Base-by-base conservation (phyloP, 2,329 filamentous ascomycete species). In the Claviceps sorghi region DNA sequence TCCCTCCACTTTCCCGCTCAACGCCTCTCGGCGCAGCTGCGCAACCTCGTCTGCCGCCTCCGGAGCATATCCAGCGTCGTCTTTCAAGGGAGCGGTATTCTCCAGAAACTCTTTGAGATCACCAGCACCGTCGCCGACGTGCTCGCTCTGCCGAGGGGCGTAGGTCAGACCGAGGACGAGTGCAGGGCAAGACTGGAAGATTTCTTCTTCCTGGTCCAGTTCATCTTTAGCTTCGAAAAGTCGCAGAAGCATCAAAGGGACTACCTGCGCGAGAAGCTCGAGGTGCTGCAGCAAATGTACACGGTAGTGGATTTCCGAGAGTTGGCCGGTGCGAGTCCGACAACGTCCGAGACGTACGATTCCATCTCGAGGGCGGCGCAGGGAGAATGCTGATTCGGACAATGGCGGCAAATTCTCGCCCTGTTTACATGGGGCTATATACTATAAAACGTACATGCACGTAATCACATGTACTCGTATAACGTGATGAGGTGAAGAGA, bases 101-200 rank as follows among this genome's bases (percentile, higher is more conserved):
- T 79, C 50, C 73, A 78, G 55, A 81, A 81, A 59, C 66, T 81
- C 4, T 78, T 81, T 52, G 78, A 81, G 58, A 77, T 81, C 55
- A 75, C 76, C 0, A 78, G 76, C 59, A 79, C 76, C 2, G 76
- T 80, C 46, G 76, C 77, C 9, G 77, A 80, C 56, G 77, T 81
- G 2, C 68, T 80, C 22, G 73, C 76, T 45, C 64, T 79, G 15
- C 73, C 74, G 0, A 67, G 70, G 7, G 69, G 68, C 0, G 69
- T 70, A 0, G 55, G 57, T 26, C 49, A 64, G 52, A 60, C 58
- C 9, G 61, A 71, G 4, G 67, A 73, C 41, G 74, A 76, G 32
- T 72, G 71, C 2, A 65, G 67, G 5, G 65, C 70, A 3, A 67
- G 74, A 17, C 72, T 79, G 46, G 71, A 77, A 51, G 77, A 80